Evolutionary conservation across 2,329 filamentous ascomycete species (phyloP).

Genomic region (Fusarium heterosporum): DNA sequence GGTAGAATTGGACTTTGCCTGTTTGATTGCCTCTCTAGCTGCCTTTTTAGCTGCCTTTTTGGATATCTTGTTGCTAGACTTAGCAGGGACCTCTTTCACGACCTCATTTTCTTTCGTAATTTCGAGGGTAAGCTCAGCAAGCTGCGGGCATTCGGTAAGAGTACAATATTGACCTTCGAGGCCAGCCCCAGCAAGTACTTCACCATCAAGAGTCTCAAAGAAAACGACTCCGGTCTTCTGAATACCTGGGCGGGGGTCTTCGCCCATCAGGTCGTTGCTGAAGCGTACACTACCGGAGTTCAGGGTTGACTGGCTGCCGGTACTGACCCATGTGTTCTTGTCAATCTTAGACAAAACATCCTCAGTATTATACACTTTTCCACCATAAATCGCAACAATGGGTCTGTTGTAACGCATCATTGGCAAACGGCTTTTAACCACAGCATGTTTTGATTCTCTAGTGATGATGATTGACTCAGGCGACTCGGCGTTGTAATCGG

Average conservation of each 20-base stretch:
- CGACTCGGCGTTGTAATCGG: neutral
- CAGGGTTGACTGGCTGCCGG: neutral
- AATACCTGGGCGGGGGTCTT: neutral
- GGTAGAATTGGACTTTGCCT: too few relatives aligned
- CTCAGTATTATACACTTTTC: neutral
- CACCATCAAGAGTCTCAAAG: neutral
- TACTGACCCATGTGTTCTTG: neutral
- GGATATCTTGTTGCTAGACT: too few relatives aligned
- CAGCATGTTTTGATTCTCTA: neutral
- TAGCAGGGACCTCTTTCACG: too few relatives aligned
- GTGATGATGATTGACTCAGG: neutral
- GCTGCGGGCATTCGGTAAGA: neutral
- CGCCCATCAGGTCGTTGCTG: neutral
- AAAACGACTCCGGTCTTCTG: neutral
- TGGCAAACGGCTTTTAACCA: too few relatives aligned
- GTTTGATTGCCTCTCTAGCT: too few relatives aligned
- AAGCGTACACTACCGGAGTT: neutral
- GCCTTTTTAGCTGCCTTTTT: too few relatives aligned
- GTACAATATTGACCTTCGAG: neutral
- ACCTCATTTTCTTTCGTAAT: too few relatives aligned
- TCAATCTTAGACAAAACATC: too few relatives aligned
- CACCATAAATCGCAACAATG: neutral
- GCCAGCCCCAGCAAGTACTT: neutral
- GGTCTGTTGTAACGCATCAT: too few relatives aligned
- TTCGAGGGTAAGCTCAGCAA: too few relatives aligned